Percentiles rank a stretch among this genome's conserved stretches.
Evolutionary conservation across 805 yeast genomes (phyloP).

Genomic region (Wickerhamiella australiensis): DNA sequence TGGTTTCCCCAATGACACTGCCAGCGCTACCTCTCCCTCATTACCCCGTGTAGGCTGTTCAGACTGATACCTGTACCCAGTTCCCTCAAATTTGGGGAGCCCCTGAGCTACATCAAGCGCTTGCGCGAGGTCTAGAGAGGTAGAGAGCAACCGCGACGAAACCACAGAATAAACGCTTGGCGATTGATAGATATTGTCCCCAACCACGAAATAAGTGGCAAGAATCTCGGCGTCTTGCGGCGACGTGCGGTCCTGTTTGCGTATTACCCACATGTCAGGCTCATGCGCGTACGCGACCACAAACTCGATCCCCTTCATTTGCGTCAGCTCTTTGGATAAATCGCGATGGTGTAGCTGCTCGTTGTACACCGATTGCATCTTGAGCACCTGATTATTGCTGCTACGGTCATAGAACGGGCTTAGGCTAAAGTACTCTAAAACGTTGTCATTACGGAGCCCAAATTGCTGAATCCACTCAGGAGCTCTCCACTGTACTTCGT

Average conservation of each 20-base stretch:
- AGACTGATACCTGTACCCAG: constrained; percentile 42
- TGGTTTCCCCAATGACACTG: constrained; percentile 7
- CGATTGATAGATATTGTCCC: constrained; percentile 86
- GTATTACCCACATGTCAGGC: constrained; percentile 85
- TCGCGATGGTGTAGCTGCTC: constrained; percentile 34
- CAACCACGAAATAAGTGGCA: constrained; percentile 76
- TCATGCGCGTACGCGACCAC: constrained; percentile 62
- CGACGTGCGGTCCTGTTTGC: constrained; percentile 60
- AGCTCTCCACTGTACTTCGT: constrained; percentile 91
- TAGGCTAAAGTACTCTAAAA: constrained; percentile 81
- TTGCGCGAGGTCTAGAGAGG: constrained; percentile 34
- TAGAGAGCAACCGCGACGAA: constrained; percentile 53
- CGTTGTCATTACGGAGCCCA: constrained; percentile 75
- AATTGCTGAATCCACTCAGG: constrained; percentile 94
- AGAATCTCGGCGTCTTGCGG: constrained; percentile 42
- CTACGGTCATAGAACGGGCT: constrained; percentile 93
- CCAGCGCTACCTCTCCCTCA: constrained; percentile 2
- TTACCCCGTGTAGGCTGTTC: not conserved
- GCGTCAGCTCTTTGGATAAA: constrained; percentile 47
- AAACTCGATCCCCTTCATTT: constrained; percentile 80
- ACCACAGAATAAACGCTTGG: constrained; percentile 65
- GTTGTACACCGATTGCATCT: constrained; percentile 88
- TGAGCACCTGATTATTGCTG: constrained; percentile 84
- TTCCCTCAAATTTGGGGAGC: constrained; percentile 45
- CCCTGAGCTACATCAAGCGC: constrained; percentile 38